A percentile compares a stretch with the other conserved stretches of the same genome.
These are phyloP conservation scores for Przewalskia tangutica DNA, from an alignment of 257 asterid genomes.

Conservation along the genomic window DNA sequence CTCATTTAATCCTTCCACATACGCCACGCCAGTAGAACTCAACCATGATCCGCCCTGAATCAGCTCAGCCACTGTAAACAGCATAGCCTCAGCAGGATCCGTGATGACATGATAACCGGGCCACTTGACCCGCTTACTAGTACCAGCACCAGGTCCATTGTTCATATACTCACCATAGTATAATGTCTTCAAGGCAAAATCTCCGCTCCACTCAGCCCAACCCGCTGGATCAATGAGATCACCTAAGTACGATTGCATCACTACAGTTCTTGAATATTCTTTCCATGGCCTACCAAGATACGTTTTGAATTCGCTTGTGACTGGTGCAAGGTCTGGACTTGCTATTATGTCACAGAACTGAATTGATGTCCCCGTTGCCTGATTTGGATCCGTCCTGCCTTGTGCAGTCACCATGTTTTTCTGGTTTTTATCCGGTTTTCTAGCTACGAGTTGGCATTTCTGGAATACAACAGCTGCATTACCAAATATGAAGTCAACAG, in stretches of 20 bases:
- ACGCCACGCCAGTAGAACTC: conserved; percentile 36
- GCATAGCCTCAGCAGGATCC: conserved; percentile 20
- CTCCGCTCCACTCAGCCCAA: conserved; percentile 43
- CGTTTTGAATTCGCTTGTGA: conserved; percentile 16
- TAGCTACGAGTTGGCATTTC: conserved; percentile 26
- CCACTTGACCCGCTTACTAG: conserved; percentile 38
- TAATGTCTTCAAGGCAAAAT: conserved; percentile 32
- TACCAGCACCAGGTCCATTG: conserved; percentile 45
- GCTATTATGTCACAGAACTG: conserved; percentile 32
- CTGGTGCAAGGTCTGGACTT: conserved; percentile 28
- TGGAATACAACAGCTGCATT: conserved; percentile 51
- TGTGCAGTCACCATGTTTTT: conserved; percentile 58
- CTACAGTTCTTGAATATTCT: conserved; percentile 42
- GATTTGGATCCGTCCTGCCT: conserved; percentile 49
- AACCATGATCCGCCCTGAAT: conserved; percentile 46
- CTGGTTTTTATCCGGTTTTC: conserved; percentile 31
- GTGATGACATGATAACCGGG: conserved; percentile 32
- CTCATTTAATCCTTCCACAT: conserved; percentile 23
- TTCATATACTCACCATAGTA: conserved; percentile 49
- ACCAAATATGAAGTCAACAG: conserved; percentile 55
- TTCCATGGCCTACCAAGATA: conserved; percentile 62
- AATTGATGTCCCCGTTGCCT: conserved; percentile 49
- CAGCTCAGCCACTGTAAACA: conserved; percentile 38
- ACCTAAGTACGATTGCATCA: conserved; percentile 35
- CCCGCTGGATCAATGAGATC: conserved; percentile 40